Conservation (phyloP, 2,329 filamentous ascomycete genomes). For the Geoglossum cookeanum region DNA sequence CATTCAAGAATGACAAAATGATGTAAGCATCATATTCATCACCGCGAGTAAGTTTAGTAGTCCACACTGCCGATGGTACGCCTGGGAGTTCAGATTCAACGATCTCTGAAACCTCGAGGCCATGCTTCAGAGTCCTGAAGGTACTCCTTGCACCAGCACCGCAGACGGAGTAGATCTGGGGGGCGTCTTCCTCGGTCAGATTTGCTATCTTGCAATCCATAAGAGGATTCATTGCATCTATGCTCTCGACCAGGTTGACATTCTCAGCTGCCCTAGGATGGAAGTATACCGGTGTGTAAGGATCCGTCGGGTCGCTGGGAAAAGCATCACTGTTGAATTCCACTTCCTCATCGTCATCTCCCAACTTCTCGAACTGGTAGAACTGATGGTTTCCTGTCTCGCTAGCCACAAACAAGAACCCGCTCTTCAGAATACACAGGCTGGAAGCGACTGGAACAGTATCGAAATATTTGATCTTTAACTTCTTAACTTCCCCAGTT, state of each 20-base stretch:
- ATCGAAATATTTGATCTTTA: slow-evolving; percentile 97
- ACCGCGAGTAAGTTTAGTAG: slow-evolving; percentile 61
- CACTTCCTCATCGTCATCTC: slow-evolving; percentile 79
- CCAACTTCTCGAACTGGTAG: slow-evolving; percentile 94
- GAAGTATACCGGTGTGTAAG: slow-evolving; percentile 70
- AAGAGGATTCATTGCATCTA: slow-evolving; percentile 77
- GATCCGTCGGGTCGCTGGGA: slow-evolving; percentile 50
- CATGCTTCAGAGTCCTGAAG: slow-evolving; percentile 84
- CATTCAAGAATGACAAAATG: slow-evolving; percentile 79
- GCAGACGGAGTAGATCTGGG: slow-evolving; percentile 87
- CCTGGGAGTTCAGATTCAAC: slow-evolving; percentile 85
- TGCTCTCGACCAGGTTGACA: slow-evolving; percentile 63
- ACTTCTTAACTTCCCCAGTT: slow-evolving; percentile 59
- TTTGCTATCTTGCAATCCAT: slow-evolving; percentile 87
- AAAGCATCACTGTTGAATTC: slow-evolving; percentile 75
- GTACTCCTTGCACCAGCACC: slow-evolving; percentile 76
- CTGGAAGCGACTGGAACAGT: slow-evolving; percentile 78
- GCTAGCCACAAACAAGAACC: slow-evolving; percentile 80
- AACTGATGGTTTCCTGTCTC: slow-evolving; percentile 89
- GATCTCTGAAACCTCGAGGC: slow-evolving; percentile 81
- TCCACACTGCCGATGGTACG: slow-evolving; percentile 86
- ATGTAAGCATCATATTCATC: slow-evolving; percentile 91
- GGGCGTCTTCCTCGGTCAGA: slow-evolving; percentile 76
- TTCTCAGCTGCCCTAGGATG: slow-evolving; percentile 63
- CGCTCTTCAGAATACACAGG: slow-evolving; percentile 84